phyloP scores from a whole-genome alignment of 352 stramenopile species.

The Phytopythium oedochilum region DNA sequence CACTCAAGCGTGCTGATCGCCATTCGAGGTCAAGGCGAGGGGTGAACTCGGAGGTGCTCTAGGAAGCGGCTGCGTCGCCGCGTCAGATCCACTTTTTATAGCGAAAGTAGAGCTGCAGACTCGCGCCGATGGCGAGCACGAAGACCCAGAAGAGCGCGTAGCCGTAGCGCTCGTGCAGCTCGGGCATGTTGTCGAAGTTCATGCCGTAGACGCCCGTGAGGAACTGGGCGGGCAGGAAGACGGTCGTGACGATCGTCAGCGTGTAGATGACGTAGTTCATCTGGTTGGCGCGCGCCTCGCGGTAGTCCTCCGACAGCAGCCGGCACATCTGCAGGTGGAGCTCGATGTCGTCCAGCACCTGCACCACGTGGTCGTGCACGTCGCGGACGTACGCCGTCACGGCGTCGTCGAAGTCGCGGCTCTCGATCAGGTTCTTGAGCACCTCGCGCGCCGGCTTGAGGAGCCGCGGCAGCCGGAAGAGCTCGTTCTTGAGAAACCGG shows the following conservation, averaged over 20 bases:
- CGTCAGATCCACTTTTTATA: conserved; percentile 85
- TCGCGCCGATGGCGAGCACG: conserved; percentile 57
- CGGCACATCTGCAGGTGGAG: conserved; percentile 79
- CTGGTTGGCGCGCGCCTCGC: conserved; percentile 77
- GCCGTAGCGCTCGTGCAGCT: conserved; percentile 76
- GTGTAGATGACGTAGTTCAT: conserved; percentile 91
- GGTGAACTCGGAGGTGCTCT: not conserved
- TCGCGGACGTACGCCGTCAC: conserved; percentile 84
- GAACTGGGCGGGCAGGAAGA: conserved; percentile 86
- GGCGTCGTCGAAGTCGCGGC: conserved; percentile 70
- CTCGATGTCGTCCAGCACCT: conserved; percentile 80
- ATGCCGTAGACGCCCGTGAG: conserved; percentile 88
- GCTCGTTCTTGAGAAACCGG: conserved; percentile 72
- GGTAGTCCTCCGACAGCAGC: conserved; percentile 75
- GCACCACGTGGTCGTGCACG: conserved; percentile 78
- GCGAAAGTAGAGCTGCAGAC: conserved; percentile 76
- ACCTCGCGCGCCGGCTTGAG: conserved; percentile 81
- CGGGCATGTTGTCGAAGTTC: conserved; percentile 90
- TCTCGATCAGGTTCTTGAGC: conserved; percentile 82
- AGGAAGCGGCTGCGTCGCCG: not conserved
- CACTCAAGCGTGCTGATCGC: too few relatives aligned
- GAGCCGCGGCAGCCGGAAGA: conserved; percentile 68
- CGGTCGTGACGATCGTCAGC: conserved; percentile 87
- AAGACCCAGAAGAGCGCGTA: conserved; percentile 84
- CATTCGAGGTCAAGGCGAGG: too few relatives aligned